phyloP scores from a whole-genome alignment of 495 filamentous ascomycete genomes.

The Aspergillus hancockii region DNA sequence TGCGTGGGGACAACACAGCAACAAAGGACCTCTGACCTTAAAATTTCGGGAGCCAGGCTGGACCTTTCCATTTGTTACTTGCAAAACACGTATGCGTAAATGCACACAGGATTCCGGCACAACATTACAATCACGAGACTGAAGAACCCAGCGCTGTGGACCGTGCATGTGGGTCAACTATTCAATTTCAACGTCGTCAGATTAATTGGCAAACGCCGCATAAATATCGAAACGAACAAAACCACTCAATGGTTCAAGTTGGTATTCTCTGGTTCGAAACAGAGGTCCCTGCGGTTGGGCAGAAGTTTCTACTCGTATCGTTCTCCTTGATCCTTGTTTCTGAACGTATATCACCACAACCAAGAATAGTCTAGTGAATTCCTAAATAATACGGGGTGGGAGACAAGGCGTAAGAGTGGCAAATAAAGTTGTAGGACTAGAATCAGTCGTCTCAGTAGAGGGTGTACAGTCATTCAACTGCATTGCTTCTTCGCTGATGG shows the following conservation, averaged over 20 bases:
- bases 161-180: constrained; percentile 44
- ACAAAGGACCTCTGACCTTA: constrained; percentile 32
- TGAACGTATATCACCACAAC: constrained; percentile 27
- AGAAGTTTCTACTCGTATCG: constrained; percentile 23
- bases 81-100: constrained; percentile 31
- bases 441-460: constrained; percentile 26
- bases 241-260: background rate
- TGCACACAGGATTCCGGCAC: constrained; percentile 40
- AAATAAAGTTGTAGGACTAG: constrained; percentile 31
- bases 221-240: background rate
- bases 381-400: constrained; percentile 32
- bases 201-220: background rate
- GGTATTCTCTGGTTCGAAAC: constrained; percentile 13
- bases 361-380: constrained; percentile 24
- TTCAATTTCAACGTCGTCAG: constrained; percentile 48
- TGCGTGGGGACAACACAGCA: constrained; percentile 17
- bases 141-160: constrained; percentile 41
- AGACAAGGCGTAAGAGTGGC: constrained; percentile 34
- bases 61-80: constrained; percentile 42
- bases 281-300: constrained; percentile 27
- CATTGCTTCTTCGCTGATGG: constrained; percentile 27
- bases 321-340: constrained; percentile 37
- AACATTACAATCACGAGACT: constrained; percentile 47
- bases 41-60: constrained; percentile 26
- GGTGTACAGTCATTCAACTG: constrained; percentile 17